A percentile compares a stretch with the other conserved stretches of the same genome.
phyloP scores from a whole-genome alignment of 345 rosid genomes.

The Euclidium syriacum region DNA sequence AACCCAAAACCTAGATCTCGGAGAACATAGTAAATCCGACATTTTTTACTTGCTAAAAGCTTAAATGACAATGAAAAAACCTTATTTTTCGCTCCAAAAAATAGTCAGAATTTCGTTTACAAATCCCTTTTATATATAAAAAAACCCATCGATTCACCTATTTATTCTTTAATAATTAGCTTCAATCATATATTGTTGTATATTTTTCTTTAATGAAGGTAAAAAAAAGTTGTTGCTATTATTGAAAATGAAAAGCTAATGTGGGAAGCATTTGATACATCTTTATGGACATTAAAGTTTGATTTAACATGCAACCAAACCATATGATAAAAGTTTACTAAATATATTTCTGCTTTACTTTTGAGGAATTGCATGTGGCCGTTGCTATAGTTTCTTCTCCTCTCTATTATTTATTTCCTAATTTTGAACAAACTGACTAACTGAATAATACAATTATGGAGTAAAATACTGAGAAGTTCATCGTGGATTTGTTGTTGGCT shows the following conservation, averaged over 20 bases:
- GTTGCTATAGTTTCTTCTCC: not conserved
- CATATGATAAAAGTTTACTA: conserved; percentile 22
- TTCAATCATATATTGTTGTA: not conserved
- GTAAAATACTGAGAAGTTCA: not conserved
- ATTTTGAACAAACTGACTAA: not conserved
- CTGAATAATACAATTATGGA: not conserved
- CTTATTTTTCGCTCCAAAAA: too few relatives aligned
- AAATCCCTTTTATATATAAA: too few relatives aligned
- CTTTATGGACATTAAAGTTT: conserved; percentile 22
- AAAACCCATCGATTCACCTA: too few relatives aligned
- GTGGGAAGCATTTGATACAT: conserved; percentile 18
- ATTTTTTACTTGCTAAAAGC: too few relatives aligned
- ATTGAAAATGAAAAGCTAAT: conserved; percentile 20
- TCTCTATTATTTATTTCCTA: not conserved
- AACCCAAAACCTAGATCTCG: too few relatives aligned
- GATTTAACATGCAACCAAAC: conserved; percentile 29
- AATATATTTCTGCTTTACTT: conserved; percentile 15
- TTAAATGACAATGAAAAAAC: too few relatives aligned
- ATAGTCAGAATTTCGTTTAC: too few relatives aligned
- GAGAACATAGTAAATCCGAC: too few relatives aligned
- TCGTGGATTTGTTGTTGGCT: not conserved
- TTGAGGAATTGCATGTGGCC: conserved; percentile 25
- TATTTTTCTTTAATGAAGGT: not conserved
- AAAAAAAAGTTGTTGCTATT: not conserved
- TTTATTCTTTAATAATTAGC: not conserved